Evolutionary conservation across 768 basidiomycete genomes (phyloP).

Genomic region (Guyanaporus albipodus): DNA sequence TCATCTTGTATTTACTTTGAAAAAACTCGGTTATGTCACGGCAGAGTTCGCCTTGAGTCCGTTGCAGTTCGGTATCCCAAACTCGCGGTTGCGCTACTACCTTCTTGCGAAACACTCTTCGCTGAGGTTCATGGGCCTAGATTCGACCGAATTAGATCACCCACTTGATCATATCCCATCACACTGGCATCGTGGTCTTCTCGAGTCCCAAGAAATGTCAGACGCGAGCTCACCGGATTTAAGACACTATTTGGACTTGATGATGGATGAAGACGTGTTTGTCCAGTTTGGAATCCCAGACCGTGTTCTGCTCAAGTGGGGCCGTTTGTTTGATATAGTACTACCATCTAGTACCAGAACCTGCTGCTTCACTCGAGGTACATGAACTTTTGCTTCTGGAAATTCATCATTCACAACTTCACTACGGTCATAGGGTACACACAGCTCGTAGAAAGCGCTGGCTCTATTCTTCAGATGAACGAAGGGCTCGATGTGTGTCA

Average conservation of each 20-base stretch:
- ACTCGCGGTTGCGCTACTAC: slow-evolving; percentile 79
- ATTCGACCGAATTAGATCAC: slow-evolving; percentile 11
- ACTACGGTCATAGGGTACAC: slow-evolving; percentile 64
- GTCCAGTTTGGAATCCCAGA: slow-evolving; percentile 47
- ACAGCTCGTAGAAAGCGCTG: slow-evolving; percentile 70
- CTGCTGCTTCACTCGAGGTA: slow-evolving; percentile 83
- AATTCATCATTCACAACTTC: background rate
- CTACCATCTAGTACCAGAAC: slow-evolving; percentile 55
- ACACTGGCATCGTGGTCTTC: slow-evolving; percentile 25
- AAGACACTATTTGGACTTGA: background rate
- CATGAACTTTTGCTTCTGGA: background rate
- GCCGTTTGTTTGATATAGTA: slow-evolving; percentile 76
- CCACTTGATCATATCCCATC: slow-evolving; percentile 36
- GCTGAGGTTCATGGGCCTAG: slow-evolving; percentile 33
- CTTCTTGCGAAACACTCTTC: slow-evolving; percentile 58
- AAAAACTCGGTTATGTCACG: slow-evolving; percentile 50
- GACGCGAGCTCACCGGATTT: background rate
- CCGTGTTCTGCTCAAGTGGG: slow-evolving; percentile 68
- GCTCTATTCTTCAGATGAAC: slow-evolving; percentile 73
- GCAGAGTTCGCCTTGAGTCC: slow-evolving; percentile 70
- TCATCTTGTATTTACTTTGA: slow-evolving; percentile 50
- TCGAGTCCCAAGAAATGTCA: background rate
- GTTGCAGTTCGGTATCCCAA: slow-evolving; percentile 75
- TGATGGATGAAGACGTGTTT: slow-evolving; percentile 9
- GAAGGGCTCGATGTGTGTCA: slow-evolving; percentile 56